Evolutionary conservation across 345 rosid species (phyloP), one percentile per base, ranked within the genome.

Genomic region (Boechera divaricarpa): DNA sequence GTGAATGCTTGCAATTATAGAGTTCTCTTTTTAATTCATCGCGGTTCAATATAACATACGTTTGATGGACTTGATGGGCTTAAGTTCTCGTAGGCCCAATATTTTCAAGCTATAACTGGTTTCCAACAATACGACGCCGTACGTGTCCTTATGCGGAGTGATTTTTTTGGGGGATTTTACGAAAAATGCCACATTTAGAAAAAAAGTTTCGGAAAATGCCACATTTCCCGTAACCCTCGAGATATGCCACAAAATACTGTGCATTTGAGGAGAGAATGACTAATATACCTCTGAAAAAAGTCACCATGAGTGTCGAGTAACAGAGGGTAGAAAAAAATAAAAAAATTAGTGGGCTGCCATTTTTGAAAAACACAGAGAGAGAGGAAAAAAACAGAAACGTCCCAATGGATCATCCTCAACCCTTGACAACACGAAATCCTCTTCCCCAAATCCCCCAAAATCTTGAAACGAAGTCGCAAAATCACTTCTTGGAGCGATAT

Each of bases 331-430:
- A 21, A 1, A 21, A 21, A 21, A 21, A 21, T 21, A 21, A 21
- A 21, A 21, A 21, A 21, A 21, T 21, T 21, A 21, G 24, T 21
- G 24, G 24, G 1, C 24, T 21, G 24, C 24, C 24, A 21, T 21
- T 21, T 21, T 21, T 21, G 24, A 21, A 24, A 41, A 56, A 31
- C 29, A 45, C 11, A 42, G 10, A 63, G n/a, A 76, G 62, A 67
- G n/a, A 32, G 8, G 35, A 73, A 5, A 42, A 21, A 56, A 7
- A 4, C 4, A 39, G 13, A 70, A 47, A 39, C 15, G 5, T 24
- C 5, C 49, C 59, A 52, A 72, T 78, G 78, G 69, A 72, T 71
- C 77, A 70, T 77, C 80, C 0, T 78, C 81, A 64, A 72, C 73
- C 24, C 81, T 49, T 78, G 12, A 78, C 73, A 49, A 6, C 55